Base-by-base conservation (phyloP, 2,329 filamentous ascomycete species). In the Beauveria brongniartii region DNA sequence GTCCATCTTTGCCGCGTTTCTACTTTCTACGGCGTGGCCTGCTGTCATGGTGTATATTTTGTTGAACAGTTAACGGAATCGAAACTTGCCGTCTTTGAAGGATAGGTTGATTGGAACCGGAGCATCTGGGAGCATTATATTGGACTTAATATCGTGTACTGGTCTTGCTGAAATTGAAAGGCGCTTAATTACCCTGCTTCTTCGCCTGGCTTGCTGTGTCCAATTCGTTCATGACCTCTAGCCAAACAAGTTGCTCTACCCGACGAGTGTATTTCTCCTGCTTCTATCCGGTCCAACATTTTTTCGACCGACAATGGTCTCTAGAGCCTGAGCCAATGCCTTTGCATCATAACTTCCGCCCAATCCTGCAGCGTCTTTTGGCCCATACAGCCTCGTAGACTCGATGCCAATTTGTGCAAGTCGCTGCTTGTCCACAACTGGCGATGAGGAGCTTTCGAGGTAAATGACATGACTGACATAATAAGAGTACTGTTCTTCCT, bases 381-480 rank as follows among this genome's bases (percentile, higher is more conserved):
- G 82, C 2, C 91, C 92, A 70, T 94, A 93, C 1, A 96, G 77
- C 60, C 86, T 81, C 16, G 95, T 82, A 18, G 86, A 86, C 67
- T 92, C 88, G 46, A 97, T 90, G 0, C 92, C 92, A 64, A 92
- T 72, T 20, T 75, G 73, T 3, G 75, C 75, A 48, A 97, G 77
- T 59, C 80, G 81, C 6, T 80, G 80, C 55, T 80, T 84, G 67
- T 96, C 85, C 1, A 96, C 87, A 3, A 71, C 76, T 0, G 92
- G 92, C 24, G 87, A 86, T 0, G 82, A 82, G 0, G 84, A 80
- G 0, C 86, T 87, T 47, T 92, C 89, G 0, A 96, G 75, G 69
- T 96, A 89, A 7, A 97, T 80, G 16, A 97, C 72, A 70, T 97
- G 92, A 7, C 89, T 95, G 3, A 97, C 87, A 68, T 94, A 96